Evolutionary conservation across 768 basidiomycete species (phyloP).

Genomic region (Scleroderma bovista): DNA sequence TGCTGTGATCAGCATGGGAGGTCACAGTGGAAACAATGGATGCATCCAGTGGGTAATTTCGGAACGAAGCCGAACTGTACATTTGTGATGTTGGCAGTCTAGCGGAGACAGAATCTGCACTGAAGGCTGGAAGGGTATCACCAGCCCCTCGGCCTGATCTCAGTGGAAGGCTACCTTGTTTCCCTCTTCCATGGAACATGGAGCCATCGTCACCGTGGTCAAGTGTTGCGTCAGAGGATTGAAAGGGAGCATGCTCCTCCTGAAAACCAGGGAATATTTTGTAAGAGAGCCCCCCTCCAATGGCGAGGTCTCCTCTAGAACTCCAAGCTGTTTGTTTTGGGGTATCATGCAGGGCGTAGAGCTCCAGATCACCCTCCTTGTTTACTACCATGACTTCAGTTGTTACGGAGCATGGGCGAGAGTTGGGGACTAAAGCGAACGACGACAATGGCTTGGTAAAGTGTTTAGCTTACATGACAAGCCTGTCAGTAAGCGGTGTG

Average conservation of each 20-base stretch:
- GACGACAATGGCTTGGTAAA: conserved; percentile 60
- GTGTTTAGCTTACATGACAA: conserved; percentile 46
- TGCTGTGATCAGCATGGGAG: conserved; percentile 7
- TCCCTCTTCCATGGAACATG: conserved; percentile 16
- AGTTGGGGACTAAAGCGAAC: conserved; percentile 61
- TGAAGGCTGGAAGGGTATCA: conserved; percentile 50
- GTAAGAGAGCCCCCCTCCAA: conserved; percentile 51
- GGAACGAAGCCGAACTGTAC: conserved; percentile 46
- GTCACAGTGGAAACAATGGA: conserved; percentile 13
- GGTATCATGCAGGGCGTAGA: conserved; percentile 64
- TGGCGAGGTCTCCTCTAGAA: conserved; percentile 58
- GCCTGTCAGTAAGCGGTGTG: not conserved
- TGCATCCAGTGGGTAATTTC: conserved; percentile 36
- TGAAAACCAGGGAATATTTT: conserved; percentile 49
- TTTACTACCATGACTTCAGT: conserved; percentile 73
- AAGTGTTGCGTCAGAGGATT: conserved; percentile 38
- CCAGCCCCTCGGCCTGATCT: conserved; percentile 52
- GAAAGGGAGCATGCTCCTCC: conserved; percentile 31
- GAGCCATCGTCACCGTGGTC: conserved; percentile 14
- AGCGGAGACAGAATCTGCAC: conserved; percentile 19
- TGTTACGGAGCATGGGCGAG: conserved; percentile 35
- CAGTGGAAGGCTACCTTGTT: conserved; percentile 11
- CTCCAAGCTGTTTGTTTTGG: conserved; percentile 72
- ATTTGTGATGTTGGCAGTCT: conserved; percentile 36
- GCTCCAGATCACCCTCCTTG: conserved; percentile 69